phyloP scores from a whole-genome alignment of 139 green algal genomes.

The Dunaliella primolecta region DNA sequence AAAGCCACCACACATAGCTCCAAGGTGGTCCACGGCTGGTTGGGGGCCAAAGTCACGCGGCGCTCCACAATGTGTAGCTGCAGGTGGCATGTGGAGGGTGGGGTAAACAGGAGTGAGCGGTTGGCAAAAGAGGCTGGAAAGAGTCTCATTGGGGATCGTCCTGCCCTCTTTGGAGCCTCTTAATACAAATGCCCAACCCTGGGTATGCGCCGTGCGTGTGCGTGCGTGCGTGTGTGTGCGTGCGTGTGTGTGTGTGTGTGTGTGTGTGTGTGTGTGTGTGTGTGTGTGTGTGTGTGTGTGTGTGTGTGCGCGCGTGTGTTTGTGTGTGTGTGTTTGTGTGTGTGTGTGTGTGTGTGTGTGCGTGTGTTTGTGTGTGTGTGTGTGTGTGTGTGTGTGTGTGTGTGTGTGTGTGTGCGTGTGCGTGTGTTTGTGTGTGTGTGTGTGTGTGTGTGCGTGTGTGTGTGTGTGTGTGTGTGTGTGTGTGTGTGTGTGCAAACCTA shows the following conservation, averaged over 20 bases:
- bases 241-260: not conserved
- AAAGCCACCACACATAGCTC: slow-evolving; percentile 51
- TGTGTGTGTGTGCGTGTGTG: not conserved
- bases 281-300: not conserved
- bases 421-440: not conserved
- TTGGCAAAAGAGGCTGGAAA: too few species aligned
- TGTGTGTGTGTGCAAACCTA: too few species aligned
- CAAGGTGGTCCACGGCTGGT: too few species aligned
- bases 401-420: too few species aligned
- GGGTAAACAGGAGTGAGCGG: too few species aligned
- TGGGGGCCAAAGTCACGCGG: not conserved
- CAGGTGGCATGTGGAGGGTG: too few species aligned
- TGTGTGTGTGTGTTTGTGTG: not conserved
- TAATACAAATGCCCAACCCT: too few species aligned
- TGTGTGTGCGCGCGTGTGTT: too few species aligned
- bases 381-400: not conserved
- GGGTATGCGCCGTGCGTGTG: too few species aligned
- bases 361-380: not conserved
- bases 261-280: not conserved
- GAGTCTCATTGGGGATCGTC: too few species aligned
- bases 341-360: not conserved
- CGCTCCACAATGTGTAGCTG: not conserved
- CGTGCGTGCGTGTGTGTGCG: not conserved
- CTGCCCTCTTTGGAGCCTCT: too few species aligned
- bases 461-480: not conserved